Conservation (phyloP, 805 yeast species). For the Scheffersomyces lignosus region DNA sequence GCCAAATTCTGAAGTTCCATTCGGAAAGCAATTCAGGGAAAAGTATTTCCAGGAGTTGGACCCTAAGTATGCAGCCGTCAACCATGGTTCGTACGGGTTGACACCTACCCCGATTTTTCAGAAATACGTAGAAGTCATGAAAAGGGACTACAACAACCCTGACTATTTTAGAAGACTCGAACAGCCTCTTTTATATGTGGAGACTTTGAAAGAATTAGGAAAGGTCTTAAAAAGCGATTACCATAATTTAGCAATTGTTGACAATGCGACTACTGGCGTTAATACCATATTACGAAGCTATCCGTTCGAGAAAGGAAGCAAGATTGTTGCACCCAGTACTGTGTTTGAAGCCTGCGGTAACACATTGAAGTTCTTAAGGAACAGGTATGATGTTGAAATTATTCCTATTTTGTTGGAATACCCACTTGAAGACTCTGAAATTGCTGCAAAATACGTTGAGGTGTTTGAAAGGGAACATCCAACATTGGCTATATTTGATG, state of each 20-base stretch:
- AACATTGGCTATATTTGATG: constrained; percentile 51
- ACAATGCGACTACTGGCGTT: constrained; percentile 60
- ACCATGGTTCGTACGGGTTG: constrained; percentile 65
- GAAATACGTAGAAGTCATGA: constrained; percentile 23
- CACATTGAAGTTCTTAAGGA: constrained; percentile 41
- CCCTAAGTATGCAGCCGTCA: constrained; percentile 43
- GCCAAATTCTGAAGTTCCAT: too few species aligned
- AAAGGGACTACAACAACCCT: constrained; percentile 36
- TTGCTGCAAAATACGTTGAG: constrained; percentile 19
- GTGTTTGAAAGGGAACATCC: constrained; percentile 17
- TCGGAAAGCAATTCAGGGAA: constrained; percentile 49
- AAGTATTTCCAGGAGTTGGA: constrained; percentile 45
- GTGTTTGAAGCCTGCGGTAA: constrained; percentile 56
- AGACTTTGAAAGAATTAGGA: constrained; percentile 37
- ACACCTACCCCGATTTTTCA: constrained; percentile 49
- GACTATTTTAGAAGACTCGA: constrained; percentile 42
- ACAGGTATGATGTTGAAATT: constrained; percentile 23
- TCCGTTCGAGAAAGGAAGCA: constrained; percentile 51
- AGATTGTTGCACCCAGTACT: constrained; percentile 46
- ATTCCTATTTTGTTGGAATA: not conserved
- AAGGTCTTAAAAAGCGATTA: constrained; percentile 46
- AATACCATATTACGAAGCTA: constrained; percentile 55
- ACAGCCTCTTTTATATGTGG: constrained; percentile 23
- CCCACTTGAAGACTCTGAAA: constrained; percentile 7
- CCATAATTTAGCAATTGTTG: constrained; percentile 49